Percentiles rank a stretch among this genome's conserved stretches.
phyloP scores from a whole-genome alignment of 1,284 basidiomycete genomes.

The Cystodermella granulosa region DNA sequence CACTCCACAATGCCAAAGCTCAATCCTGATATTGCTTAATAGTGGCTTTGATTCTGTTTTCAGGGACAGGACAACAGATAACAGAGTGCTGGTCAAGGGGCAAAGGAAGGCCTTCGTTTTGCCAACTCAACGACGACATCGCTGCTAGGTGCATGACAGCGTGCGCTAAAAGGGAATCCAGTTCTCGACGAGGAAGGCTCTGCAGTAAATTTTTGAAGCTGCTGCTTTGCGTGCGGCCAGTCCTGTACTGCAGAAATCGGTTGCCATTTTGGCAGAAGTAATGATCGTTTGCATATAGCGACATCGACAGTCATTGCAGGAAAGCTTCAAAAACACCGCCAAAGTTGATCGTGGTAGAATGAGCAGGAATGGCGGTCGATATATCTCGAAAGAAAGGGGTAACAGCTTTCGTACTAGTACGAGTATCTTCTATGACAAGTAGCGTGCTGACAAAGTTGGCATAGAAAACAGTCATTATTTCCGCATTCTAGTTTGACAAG shows the following conservation, averaged over 20 bases:
- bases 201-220: constrained; percentile 50
- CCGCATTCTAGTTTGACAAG: constrained; percentile 33
- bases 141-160: constrained; percentile 51
- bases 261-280: constrained; percentile 51
- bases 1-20: constrained; percentile 43
- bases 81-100: constrained; percentile 53
- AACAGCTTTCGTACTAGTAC: constrained; percentile 49
- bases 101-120: constrained; percentile 50
- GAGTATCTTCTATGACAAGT: constrained; percentile 43
- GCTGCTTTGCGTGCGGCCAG: constrained; percentile 55
- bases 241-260: constrained; percentile 55
- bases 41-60: constrained; percentile 48
- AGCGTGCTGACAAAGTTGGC: constrained; percentile 46
- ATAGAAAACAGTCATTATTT: constrained; percentile 49
- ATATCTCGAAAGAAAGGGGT: constrained; percentile 54
- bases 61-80: constrained; percentile 59
- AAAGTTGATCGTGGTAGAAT: constrained; percentile 56
- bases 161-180: constrained; percentile 53
- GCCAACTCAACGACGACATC: constrained; percentile 60
- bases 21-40: constrained; percentile 41
- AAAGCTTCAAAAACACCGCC: constrained; percentile 58
- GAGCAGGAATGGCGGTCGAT: constrained; percentile 53
- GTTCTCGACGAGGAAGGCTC: constrained; percentile 45
- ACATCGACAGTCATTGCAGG: constrained; percentile 44
- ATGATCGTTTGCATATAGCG: constrained; percentile 49